Evolutionary conservation across 2,329 filamentous ascomycete genomes (phyloP), one percentile per base, ranked within the genome.

Genomic region (Curvularia hawaiiensis): DNA sequence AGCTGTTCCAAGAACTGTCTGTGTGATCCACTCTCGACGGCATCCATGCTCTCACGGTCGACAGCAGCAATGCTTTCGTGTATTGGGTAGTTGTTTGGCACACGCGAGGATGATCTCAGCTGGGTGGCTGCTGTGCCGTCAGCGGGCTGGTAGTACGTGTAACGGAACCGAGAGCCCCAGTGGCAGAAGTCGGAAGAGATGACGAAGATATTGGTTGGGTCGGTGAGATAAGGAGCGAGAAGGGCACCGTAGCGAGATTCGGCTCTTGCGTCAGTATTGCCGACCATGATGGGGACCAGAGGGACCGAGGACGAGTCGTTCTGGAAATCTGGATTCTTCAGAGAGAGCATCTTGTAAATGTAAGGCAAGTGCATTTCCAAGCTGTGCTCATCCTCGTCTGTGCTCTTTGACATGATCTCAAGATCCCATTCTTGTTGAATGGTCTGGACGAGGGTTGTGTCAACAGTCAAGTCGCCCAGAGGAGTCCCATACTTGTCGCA

Each of bases 341-440:
- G 78, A 56, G 83, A 83, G 7, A 88, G 82, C 52, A 90, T 86
- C 72, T 93, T 92, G 81, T 92, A 93, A 62, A 98, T 89, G 71
- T 96, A 97, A 0, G 95, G 94, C 9, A 98, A 83, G 67, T 99
- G 95, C 90, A 99, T 96, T 80, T 99, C 95, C 1, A 98, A 84
- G 50, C 91, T 97, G 77, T 99, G 95, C 77, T 99, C 95, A 5
- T 85, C 84, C 60, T 92, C 85, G 70, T 99, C 95, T 6, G 87
- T 81, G 4, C 79, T 69, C 18, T 76, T 77, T 1, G 84, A 85
- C 81, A 97, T 95, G 35, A 58, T 56, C 35, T 73, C 64, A 7
- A 75, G 60, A 3, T 50, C 52, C 71, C 70, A 73, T 43, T 65
- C 58, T 26, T 71, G 54, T 28, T 67, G 60, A 52, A 75, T 70